These are phyloP conservation scores for Cardamine occulta DNA, from an alignment of 345 rosid species.

Conservation along the genomic window DNA sequence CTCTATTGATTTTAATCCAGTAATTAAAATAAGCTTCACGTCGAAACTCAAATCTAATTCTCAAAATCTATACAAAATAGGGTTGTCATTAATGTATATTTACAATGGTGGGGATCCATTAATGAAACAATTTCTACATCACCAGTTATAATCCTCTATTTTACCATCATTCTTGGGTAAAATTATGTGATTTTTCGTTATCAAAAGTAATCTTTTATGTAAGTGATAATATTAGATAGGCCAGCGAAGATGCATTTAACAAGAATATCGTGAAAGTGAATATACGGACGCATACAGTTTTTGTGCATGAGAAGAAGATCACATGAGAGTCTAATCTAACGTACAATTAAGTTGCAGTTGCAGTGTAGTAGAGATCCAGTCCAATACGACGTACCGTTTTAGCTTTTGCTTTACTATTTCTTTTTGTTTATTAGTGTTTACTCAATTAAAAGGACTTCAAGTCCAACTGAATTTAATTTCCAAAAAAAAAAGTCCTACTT, in stretches of 20 bases:
- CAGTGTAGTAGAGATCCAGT: conserved; percentile 5
- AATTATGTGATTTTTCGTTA: background rate
- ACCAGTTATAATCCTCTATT: background rate
- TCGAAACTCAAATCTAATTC: background rate
- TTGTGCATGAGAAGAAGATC: conserved; percentile 28
- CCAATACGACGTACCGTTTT: conserved; percentile 20
- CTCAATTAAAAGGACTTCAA: background rate
- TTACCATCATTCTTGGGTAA: background rate
- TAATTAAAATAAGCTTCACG: background rate
- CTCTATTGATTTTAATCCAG: background rate
- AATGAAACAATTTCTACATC: background rate
- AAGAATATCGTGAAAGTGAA: conserved; percentile 8
- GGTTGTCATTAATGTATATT: background rate
- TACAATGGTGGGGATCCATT: background rate
- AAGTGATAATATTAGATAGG: background rate
- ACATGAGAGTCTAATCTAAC: conserved; percentile 29
- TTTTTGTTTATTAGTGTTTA: background rate
- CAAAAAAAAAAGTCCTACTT: background rate
- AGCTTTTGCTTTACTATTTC: background rate
- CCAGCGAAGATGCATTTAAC: conserved; percentile 3
- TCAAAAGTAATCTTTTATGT: background rate
- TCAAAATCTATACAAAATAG: background rate
- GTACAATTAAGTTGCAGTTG: conserved; percentile 32
- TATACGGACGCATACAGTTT: conserved; percentile 14
- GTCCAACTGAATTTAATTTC: background rate